Evolutionary conservation across 768 basidiomycete genomes (phyloP).

Genomic region (Boletus subparvulus): DNA sequence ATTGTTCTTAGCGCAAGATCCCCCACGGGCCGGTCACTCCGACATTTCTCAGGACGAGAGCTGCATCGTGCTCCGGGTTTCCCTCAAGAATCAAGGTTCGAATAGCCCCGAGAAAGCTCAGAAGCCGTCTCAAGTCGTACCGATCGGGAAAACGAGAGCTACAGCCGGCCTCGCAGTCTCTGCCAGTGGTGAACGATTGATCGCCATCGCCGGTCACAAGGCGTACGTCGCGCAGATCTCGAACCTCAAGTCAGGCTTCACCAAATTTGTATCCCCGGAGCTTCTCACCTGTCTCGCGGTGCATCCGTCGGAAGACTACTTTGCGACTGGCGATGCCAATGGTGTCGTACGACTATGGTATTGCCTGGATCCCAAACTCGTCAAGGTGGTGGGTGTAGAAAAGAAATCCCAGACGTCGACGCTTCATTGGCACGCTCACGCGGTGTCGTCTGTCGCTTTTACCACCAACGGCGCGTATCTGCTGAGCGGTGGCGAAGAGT

Average conservation of each 20-base stretch:
- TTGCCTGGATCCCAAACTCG: slow-evolving; percentile 66
- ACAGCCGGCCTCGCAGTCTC: slow-evolving; percentile 70
- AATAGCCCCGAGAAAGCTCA: slow-evolving; percentile 41
- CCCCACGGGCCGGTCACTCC: background rate
- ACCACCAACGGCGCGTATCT: slow-evolving; percentile 90
- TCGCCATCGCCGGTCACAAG: slow-evolving; percentile 72
- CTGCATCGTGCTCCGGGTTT: slow-evolving; percentile 57
- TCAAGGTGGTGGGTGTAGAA: slow-evolving; percentile 60
- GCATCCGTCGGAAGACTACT: slow-evolving; percentile 89
- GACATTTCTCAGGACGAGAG: slow-evolving; percentile 41
- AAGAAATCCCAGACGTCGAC: slow-evolving; percentile 82
- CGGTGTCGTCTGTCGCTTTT: slow-evolving; percentile 84
- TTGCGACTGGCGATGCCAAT: slow-evolving; percentile 88
- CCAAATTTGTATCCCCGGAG: slow-evolving; percentile 82
- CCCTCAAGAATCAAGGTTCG: slow-evolving; percentile 44
- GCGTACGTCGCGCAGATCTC: slow-evolving; percentile 69
- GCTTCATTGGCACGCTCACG: slow-evolving; percentile 96
- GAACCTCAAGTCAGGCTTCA: slow-evolving; percentile 63
- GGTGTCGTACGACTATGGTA: slow-evolving; percentile 93
- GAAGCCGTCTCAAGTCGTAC: slow-evolving; percentile 48
- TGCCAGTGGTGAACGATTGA: slow-evolving; percentile 73
- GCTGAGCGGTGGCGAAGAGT: slow-evolving; percentile 92
- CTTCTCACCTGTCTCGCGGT: slow-evolving; percentile 79
- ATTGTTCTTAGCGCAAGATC: slow-evolving; percentile 13
- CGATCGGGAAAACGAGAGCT: slow-evolving; percentile 66